A percentile compares a stretch with the other conserved stretches of the same genome.
phyloP scores from a whole-genome alignment of 352 stramenopile species.

The Phytophthora parvispora region DNA sequence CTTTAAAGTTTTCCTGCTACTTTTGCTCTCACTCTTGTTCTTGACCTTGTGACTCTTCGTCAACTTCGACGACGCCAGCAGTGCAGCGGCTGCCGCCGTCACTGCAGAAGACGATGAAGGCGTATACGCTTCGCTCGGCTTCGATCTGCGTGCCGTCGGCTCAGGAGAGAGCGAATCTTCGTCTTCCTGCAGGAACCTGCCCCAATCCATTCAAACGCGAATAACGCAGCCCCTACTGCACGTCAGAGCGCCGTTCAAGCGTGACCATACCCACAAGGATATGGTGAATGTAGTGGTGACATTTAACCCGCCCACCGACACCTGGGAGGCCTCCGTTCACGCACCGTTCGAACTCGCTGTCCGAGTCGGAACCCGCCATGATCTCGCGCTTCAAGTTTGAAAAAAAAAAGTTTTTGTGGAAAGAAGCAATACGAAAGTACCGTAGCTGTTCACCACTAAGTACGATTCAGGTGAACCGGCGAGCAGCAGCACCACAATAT shows the following conservation, averaged over 20 bases:
- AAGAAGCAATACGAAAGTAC: constrained; percentile 28
- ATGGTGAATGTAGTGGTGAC: neutral
- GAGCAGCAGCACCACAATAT: constrained; percentile 11
- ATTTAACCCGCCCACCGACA: neutral
- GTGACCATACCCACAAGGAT: neutral
- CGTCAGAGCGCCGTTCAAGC: constrained; percentile 9
- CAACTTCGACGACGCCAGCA: constrained; percentile 64
- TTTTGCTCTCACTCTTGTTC: constrained; percentile 30
- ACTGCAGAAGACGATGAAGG: constrained; percentile 45
- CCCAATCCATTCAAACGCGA: constrained; percentile 2
- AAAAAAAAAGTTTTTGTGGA: constrained; percentile 13
- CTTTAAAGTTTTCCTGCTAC: constrained; percentile 30
- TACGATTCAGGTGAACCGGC: constrained; percentile 11
- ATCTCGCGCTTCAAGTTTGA: neutral
- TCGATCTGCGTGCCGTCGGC: constrained; percentile 18
- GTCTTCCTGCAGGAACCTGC: constrained; percentile 69
- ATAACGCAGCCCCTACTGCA: constrained; percentile 14
- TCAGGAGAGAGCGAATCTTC: constrained; percentile 63
- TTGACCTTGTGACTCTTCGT: constrained; percentile 32
- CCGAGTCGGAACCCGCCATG: constrained; percentile 53
- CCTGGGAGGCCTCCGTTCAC: constrained; percentile 1
- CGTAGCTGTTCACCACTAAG: constrained; percentile 8
- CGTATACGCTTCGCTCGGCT: constrained; percentile 3
- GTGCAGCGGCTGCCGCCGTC: constrained; percentile 54
- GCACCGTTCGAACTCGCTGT: constrained; percentile 75